phyloP scores from a whole-genome alignment of 106 monocot species.

The Apostasia ramifera region DNA sequence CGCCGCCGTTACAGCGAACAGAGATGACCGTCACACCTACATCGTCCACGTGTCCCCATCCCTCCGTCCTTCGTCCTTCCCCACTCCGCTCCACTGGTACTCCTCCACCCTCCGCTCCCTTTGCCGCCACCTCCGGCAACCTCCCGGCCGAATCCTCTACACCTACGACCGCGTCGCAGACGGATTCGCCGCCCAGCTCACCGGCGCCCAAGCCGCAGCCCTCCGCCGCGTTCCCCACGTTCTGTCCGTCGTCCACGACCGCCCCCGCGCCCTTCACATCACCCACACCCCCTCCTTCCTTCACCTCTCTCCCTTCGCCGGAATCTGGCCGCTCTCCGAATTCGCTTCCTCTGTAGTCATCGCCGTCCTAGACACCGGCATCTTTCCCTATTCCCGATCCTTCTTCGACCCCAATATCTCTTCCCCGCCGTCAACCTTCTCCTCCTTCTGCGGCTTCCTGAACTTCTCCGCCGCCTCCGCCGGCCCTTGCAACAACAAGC shows the following conservation, averaged over 20 bases:
- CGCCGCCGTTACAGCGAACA: background rate
- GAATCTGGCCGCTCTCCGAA: constrained; percentile 51
- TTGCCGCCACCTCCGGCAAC: constrained; percentile 21
- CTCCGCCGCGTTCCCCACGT: constrained; percentile 34
- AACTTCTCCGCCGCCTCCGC: constrained; percentile 25
- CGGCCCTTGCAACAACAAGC: constrained; percentile 46
- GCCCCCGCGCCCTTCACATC: constrained; percentile 49
- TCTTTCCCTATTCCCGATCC: constrained; percentile 29
- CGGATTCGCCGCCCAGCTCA: constrained; percentile 68
- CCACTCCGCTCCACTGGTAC: constrained; percentile 31
- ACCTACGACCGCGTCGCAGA: constrained; percentile 40
- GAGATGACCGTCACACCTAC: background rate
- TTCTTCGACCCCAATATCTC: constrained; percentile 12
- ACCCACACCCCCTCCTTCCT: constrained; percentile 77
- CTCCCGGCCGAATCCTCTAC: constrained; percentile 41
- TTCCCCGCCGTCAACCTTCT: constrained; percentile 24
- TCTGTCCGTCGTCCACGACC: constrained; percentile 50
- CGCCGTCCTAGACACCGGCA: constrained; percentile 52
- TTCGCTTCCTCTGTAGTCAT: constrained; percentile 40
- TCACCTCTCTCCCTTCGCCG: constrained; percentile 36
- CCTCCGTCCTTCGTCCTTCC: constrained; percentile 29
- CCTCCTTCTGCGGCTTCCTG: constrained; percentile 24
- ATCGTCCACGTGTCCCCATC: constrained; percentile 15
- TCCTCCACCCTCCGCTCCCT: constrained; percentile 61
- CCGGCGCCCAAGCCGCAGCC: constrained; percentile 33